Evolutionary conservation across 176 grass and related monocot genomes (phyloP), one percentile per base, ranked within the genome.

Genomic region (Triticum turgidum): DNA sequence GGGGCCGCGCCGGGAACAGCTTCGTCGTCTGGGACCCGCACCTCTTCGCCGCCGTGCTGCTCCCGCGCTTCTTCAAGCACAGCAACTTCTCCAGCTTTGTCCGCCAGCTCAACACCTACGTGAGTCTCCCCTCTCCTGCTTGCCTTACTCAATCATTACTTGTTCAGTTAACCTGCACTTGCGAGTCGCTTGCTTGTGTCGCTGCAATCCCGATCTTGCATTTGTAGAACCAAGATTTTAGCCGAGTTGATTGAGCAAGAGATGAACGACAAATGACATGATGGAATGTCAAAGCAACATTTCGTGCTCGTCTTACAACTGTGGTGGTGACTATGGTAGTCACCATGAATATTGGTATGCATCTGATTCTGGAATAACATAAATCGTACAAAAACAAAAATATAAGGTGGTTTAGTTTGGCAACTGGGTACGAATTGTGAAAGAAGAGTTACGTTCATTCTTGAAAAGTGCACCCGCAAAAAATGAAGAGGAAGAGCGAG

Each of bases 51-150:
- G 84, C 87, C 73, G 83, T 81, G 59, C 89, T 96, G 42, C 87
- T 96, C 67, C 94, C 94, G 3, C 84, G 91, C 22, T 90, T 93
- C 88, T 97, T 95, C 87, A 97, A 97, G 92, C 92, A 97, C 89
- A 90, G 75, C 91, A 97, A 97, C 88, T 97, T 97, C 89, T 97
- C 95, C 87, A 94, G 91, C 89, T 97, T 97, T 89, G 83, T 97
- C 47, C 82, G 95, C 7, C 91, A 95, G 87, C 87, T 95, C 84
- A 92, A 95, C 82, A 95, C 93, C 62, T 84, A 95, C 91, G 76
- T 78, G 37, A 58, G 51, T 27, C 3, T 47, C 44, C 11, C 32
- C 5, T 5, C 69, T 38, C 8, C 15, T 13, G 44, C 27, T 13
- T 69, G 18, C 35, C 35, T 12, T 69, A 10, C 42, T 21, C 79